Evolutionary conservation across 2,329 filamentous ascomycete genomes (phyloP).

Genomic region (Beauveria scarabaeidicola): DNA sequence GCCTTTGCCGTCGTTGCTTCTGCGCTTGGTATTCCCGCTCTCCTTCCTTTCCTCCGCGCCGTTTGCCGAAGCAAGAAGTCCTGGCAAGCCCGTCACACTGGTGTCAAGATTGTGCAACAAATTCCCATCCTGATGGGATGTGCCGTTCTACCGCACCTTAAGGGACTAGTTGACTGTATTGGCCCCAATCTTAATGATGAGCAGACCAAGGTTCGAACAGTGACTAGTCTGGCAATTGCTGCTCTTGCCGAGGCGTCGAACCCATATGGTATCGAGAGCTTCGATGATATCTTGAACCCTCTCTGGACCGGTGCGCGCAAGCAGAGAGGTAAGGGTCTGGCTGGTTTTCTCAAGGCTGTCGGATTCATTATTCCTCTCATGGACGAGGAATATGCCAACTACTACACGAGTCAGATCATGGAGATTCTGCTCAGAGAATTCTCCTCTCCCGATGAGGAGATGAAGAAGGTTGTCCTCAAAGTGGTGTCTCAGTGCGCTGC

Average conservation of each 20-base stretch:
- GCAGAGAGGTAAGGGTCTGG: conserved; percentile 91
- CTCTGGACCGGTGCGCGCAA: conserved; percentile 95
- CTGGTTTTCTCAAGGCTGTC: conserved; percentile 93
- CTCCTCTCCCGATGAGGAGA: conserved; percentile 93
- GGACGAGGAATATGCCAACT: conserved; percentile 99
- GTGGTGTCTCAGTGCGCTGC: conserved; percentile 93
- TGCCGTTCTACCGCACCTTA: conserved; percentile 88
- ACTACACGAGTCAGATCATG: conserved; percentile 98
- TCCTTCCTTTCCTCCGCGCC: conserved; percentile 88
- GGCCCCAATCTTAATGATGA: conserved; percentile 94
- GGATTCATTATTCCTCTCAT: conserved; percentile 97
- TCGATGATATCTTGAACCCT: conserved; percentile 94
- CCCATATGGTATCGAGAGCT: conserved; percentile 97
- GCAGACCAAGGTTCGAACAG: conserved; percentile 94
- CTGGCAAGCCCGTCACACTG: conserved; percentile 95
- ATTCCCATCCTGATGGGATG: conserved; percentile 99
- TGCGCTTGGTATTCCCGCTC: conserved; percentile 86
- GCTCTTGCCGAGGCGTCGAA: conserved; percentile 93
- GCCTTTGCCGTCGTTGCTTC: conserved; percentile 97
- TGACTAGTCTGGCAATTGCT: conserved; percentile 89
- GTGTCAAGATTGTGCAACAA: conserved; percentile 98
- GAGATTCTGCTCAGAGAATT: conserved; percentile 95
- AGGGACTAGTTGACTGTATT: conserved; percentile 93
- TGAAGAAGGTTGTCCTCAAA: conserved; percentile 99
- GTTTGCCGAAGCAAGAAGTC: conserved; percentile 98